phyloP scores from a whole-genome alignment of 1,284 basidiomycete genomes.

The Afroboletus lepidellus region DNA sequence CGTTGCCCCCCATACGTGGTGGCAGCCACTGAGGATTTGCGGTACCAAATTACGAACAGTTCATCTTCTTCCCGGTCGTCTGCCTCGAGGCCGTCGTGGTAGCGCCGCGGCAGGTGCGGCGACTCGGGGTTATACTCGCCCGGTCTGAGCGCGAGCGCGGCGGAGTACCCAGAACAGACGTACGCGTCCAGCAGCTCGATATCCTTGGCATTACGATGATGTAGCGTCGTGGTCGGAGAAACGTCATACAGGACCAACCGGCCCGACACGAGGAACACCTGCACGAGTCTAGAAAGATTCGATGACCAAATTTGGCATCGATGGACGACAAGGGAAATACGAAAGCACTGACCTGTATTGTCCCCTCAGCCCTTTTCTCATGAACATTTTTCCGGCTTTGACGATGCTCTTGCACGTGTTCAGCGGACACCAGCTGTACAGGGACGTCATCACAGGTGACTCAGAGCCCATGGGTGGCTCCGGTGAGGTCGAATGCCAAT shows the following conservation, averaged over 20 bases:
- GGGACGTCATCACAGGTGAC: constrained; percentile 53
- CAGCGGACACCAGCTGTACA: constrained; percentile 82
- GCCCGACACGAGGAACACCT: constrained; percentile 65
- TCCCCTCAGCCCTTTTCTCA: constrained; percentile 63
- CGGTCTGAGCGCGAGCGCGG: constrained; percentile 59
- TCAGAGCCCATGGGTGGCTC: constrained; percentile 52
- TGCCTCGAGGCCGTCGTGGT: constrained; percentile 76
- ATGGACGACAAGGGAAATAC: neutral
- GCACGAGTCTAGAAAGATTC: constrained; percentile 51
- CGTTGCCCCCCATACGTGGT: constrained; percentile 3
- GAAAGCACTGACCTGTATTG: constrained; percentile 62
- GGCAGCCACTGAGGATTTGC: constrained; percentile 31
- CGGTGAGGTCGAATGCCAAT: constrained; percentile 43
- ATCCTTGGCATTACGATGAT: constrained; percentile 47
- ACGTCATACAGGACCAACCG: constrained; percentile 65
- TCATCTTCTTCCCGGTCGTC: constrained; percentile 76
- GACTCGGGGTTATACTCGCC: constrained; percentile 59
- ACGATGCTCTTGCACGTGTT: constrained; percentile 72
- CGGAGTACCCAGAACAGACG: constrained; percentile 73
- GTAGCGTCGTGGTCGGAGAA: constrained; percentile 46
- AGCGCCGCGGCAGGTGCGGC: constrained; percentile 58
- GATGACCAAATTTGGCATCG: neutral
- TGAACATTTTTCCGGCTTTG: constrained; percentile 68
- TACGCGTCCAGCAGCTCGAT: constrained; percentile 75
- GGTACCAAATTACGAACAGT: constrained; percentile 71